Conservation (phyloP, 495 filamentous ascomycete species). For the Podospora bellae-mahoneyi region DNA sequence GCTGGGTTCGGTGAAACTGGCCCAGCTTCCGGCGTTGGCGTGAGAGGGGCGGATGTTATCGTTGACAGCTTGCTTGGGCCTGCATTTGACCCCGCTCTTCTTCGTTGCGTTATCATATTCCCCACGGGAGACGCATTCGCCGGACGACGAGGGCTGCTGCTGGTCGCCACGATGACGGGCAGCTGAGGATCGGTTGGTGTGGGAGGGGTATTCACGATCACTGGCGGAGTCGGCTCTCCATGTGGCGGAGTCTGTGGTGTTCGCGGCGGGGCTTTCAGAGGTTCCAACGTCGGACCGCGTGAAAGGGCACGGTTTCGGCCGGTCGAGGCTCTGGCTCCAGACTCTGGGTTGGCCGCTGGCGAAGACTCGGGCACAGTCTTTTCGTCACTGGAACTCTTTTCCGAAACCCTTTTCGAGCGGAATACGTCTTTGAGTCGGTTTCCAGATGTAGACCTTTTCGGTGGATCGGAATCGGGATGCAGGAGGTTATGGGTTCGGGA, state of each 20-base stretch:
- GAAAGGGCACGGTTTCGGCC: conserved; percentile 29
- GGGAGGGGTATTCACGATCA: conserved; percentile 57
- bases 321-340: conserved; percentile 13
- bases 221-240: conserved; percentile 39
- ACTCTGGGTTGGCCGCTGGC: conserved; percentile 10
- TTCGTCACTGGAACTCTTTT: conserved; percentile 26
- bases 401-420: conserved; percentile 34
- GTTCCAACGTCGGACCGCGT: conserved; percentile 37
- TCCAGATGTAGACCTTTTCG: conserved; percentile 43
- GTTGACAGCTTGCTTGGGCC: conserved; percentile 90
- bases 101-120: conserved; percentile 68
- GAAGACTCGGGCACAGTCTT: conserved; percentile 1
- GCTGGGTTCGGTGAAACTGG: conserved; percentile 39
- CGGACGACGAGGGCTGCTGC: conserved; percentile 34
- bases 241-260: conserved; percentile 48
- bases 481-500: conserved; percentile 34
- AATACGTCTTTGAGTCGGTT: conserved; percentile 49
- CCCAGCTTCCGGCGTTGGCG: conserved; percentile 60
- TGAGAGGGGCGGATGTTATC: conserved; percentile 66
- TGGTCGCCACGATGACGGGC: conserved; percentile 20
- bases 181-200: conserved; percentile 47
- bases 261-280: conserved; percentile 34
- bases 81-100: conserved; percentile 61
- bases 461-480: conserved; percentile 32
- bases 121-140: conserved; percentile 45